Percentiles rank a stretch among this genome's conserved stretches.
Evolutionary conservation across 1,284 basidiomycete species (phyloP).

Genomic region (Testicularia cyperi): DNA sequence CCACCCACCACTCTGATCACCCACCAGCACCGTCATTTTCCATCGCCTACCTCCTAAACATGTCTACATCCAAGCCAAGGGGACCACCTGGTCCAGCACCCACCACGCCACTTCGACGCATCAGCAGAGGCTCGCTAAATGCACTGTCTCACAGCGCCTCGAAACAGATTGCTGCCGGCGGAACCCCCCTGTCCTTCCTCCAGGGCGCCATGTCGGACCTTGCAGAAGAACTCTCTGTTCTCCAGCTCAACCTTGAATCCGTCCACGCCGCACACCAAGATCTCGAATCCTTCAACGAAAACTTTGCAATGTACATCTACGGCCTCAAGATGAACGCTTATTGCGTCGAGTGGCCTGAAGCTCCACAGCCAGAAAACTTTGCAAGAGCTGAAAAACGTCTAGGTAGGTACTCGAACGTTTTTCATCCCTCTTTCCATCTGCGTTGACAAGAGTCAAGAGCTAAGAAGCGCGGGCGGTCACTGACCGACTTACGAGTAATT

Average conservation of each 20-base stretch:
- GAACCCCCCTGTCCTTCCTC: slow-evolving; percentile 79
- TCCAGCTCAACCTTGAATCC: slow-evolving; percentile 74
- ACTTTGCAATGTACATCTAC: slow-evolving; percentile 86
- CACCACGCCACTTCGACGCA: slow-evolving; percentile 76
- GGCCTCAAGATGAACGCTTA: slow-evolving; percentile 91
- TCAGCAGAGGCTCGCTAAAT: slow-evolving; percentile 87
- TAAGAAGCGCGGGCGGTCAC: too few relatives aligned
- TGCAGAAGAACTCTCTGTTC: slow-evolving; percentile 78
- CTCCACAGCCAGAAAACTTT: slow-evolving; percentile 49
- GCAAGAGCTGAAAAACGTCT: slow-evolving; percentile 37
- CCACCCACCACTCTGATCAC: background rate
- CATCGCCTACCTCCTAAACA: slow-evolving; percentile 1
- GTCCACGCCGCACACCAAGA: slow-evolving; percentile 74
- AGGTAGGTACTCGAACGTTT: slow-evolving; percentile 15
- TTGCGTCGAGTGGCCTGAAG: slow-evolving; percentile 84
- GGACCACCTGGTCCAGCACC: slow-evolving; percentile 31
- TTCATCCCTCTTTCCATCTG: too few relatives aligned
- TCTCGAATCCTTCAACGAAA: slow-evolving; percentile 84
- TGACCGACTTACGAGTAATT: too few relatives aligned
- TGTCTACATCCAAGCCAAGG: slow-evolving; percentile 31
- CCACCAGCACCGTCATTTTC: background rate
- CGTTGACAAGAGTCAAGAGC: too few relatives aligned
- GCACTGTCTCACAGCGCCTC: slow-evolving; percentile 69
- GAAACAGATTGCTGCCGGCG: slow-evolving; percentile 26
- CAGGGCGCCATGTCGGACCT: slow-evolving; percentile 81